A percentile compares a stretch with the other conserved stretches of the same genome.
Evolutionary conservation across 2,329 filamentous ascomycete genomes (phyloP).

Genomic region (Colletotrichum limetticola): DNA sequence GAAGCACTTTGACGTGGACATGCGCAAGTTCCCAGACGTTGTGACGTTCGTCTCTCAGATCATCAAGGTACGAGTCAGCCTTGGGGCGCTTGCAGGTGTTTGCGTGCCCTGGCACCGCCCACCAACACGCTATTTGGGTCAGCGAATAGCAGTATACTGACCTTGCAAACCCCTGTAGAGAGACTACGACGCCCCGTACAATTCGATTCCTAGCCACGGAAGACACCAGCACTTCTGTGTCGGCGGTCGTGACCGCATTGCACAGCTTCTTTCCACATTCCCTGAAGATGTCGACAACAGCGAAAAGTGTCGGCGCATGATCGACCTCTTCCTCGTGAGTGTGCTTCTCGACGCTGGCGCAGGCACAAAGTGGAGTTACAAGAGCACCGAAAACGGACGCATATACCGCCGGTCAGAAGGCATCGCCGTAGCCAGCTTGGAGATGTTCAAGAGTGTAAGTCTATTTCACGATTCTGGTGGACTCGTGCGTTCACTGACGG

Average conservation of each 20-base stretch:
- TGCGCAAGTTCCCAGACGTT: conserved; percentile 84
- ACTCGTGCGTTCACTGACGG: not conserved
- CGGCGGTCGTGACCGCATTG: conserved; percentile 79
- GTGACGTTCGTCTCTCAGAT: conserved; percentile 90
- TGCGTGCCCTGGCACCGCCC: not conserved
- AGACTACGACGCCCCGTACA: conserved; percentile 66
- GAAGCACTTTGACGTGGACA: conserved; percentile 89
- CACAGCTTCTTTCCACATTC: conserved; percentile 77
- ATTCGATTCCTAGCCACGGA: conserved; percentile 83
- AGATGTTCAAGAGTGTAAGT: conserved; percentile 88
- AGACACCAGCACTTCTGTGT: conserved; percentile 87
- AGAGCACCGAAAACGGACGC: conserved; percentile 87
- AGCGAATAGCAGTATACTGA: conserved; percentile 14
- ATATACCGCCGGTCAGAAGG: conserved; percentile 89
- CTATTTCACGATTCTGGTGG: not conserved
- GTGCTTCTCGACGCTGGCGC: conserved; percentile 89
- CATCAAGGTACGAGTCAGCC: conserved; percentile 77
- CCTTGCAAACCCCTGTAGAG: conserved; percentile 47
- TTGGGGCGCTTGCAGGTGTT: not conserved
- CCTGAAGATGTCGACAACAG: conserved; percentile 74
- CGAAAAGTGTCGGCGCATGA: conserved; percentile 78
- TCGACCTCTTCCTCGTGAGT: conserved; percentile 83
- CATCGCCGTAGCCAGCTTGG: conserved; percentile 78
- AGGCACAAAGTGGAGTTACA: conserved; percentile 91
- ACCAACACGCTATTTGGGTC: not conserved